Evolutionary conservation across 371 early-diverging fungal species (phyloP).

Genomic region (Vairimorpha apis): DNA sequence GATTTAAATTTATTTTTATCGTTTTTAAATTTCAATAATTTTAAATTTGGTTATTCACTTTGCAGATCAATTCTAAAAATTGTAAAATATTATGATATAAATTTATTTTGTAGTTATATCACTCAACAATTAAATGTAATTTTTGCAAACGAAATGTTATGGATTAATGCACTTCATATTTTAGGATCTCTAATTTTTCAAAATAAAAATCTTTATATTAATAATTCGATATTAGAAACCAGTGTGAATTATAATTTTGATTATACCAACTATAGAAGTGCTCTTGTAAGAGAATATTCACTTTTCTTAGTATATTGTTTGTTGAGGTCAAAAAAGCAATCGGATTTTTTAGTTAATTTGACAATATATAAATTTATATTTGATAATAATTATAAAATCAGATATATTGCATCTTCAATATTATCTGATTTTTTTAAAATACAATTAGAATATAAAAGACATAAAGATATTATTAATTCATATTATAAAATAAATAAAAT

Average conservation of each 20-base stretch:
- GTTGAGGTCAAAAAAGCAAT: not conserved
- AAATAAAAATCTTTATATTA: conserved; percentile 2
- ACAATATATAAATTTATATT: conserved; percentile 7
- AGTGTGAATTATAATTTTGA: conserved; percentile 17
- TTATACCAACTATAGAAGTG: conserved; percentile 10
- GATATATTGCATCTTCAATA: conserved; percentile 28
- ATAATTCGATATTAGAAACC: conserved; percentile 9
- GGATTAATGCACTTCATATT: conserved; percentile 44
- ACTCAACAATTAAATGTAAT: conserved; percentile 6
- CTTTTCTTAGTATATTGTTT: conserved; percentile 45
- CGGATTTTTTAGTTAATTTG: conserved; percentile 4
- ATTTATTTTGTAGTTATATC: not conserved
- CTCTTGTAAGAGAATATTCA: conserved; percentile 31
- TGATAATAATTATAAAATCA: conserved; percentile 21
- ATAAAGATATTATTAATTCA: not conserved
- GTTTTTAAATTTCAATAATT: conserved; percentile 33
- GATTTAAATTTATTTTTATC: not conserved
- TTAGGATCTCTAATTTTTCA: conserved; percentile 29
- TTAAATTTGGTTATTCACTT: conserved; percentile 40
- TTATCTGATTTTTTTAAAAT: conserved; percentile 23
- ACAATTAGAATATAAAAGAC: not conserved
- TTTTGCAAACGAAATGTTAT: conserved; percentile 42
- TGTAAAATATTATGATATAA: conserved; percentile 2
- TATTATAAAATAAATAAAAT: not conserved
- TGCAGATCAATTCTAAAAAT: conserved; percentile 36